Conservation (phyloP, 108 stramenopile genomes). For the Aurantiochytrium sp. region DNA sequence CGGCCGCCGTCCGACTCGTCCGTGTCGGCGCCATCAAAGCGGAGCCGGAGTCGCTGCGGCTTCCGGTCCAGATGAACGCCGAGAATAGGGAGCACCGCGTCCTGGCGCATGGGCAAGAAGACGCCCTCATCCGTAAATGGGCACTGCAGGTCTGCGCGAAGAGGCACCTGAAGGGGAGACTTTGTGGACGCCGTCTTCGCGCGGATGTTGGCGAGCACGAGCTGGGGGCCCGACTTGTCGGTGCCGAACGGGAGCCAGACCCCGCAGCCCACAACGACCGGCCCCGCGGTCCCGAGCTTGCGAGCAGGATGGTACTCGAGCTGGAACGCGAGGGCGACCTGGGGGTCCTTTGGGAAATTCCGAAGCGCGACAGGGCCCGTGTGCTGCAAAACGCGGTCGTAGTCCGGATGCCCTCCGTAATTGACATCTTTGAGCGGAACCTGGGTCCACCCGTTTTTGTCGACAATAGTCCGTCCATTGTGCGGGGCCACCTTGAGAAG, state of each 20-base stretch:
- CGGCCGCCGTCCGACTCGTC: neutral
- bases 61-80: neutral
- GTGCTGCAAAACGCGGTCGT: neutral
- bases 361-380: neutral
- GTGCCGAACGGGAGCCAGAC: neutral
- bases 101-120: neutral
- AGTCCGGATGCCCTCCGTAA: neutral
- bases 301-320: neutral
- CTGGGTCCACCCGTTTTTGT: neutral
- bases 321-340: neutral
- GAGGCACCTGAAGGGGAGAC: neutral
- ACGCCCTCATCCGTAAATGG: neutral
- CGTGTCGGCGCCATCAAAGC: neutral
- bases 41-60: neutral
- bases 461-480: neutral
- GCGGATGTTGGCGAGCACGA: neutral
- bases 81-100: neutral
- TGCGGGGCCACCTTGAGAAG: constrained; percentile 20
- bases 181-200: neutral
- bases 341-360: neutral
- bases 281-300: neutral
- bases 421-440: neutral
- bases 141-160: neutral
- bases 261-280: neutral
- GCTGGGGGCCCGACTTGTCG: neutral